phyloP scores from a whole-genome alignment of 2,329 filamentous ascomycete genomes.

The Fusarium sambucinum region DNA sequence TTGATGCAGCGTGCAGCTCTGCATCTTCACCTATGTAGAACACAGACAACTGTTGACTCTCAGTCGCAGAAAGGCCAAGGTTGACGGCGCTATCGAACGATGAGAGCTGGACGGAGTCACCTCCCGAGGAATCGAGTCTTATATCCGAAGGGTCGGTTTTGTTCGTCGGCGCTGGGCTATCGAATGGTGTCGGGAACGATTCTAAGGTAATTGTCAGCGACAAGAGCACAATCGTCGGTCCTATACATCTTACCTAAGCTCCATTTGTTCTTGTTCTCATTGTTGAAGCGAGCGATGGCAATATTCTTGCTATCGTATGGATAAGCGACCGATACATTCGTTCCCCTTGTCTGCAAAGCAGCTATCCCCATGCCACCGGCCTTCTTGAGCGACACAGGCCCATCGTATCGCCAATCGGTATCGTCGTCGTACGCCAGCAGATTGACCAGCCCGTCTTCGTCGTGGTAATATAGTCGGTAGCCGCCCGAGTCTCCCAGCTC shows the following conservation, averaged over 20 bases:
- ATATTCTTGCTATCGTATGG: constrained; percentile 34
- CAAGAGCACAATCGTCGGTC: rapidly evolving
- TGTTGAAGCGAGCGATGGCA: constrained; percentile 13
- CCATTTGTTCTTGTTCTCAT: constrained; percentile 31
- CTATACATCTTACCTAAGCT: background rate
- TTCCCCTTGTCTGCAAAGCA: constrained; percentile 16
- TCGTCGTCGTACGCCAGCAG: constrained; percentile 40
- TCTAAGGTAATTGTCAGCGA: constrained; percentile 10
- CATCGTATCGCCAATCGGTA: constrained; percentile 38
- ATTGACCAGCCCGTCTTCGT: constrained; percentile 29
- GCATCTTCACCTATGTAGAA: constrained; percentile 32
- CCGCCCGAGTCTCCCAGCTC: constrained; percentile 37
- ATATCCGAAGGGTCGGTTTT: constrained; percentile 21
- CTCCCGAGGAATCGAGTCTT: constrained; percentile 14
- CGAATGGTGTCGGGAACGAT: constrained; percentile 30
- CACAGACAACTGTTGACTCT: background rate
- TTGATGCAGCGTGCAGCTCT: constrained; percentile 3
- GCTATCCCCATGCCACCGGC: constrained; percentile 16
- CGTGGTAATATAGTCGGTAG: constrained; percentile 39
- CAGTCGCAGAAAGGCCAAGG: constrained; percentile 5
- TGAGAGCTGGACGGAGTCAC: background rate
- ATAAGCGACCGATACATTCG: constrained; percentile 36
- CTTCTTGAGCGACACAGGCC: constrained; percentile 29
- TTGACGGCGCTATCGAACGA: constrained; percentile 8
- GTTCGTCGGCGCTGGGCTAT: constrained; percentile 32